These are phyloP conservation scores for Beauveria varroae DNA, from an alignment of 2,329 filamentous ascomycete genomes.

Conservation along the genomic window DNA sequence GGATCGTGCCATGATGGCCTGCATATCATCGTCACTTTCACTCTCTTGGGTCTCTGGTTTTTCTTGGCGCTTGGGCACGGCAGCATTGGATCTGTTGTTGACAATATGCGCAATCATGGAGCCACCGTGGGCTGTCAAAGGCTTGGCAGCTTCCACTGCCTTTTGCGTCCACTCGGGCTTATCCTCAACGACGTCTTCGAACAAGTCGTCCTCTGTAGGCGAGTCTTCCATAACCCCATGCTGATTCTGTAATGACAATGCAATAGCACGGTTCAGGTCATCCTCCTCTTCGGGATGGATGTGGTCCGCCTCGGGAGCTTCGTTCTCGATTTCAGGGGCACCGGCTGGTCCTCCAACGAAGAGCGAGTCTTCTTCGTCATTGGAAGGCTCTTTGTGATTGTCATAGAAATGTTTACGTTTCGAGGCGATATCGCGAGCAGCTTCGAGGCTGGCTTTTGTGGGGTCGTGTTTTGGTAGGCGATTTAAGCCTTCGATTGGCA, in stretches of 20 bases:
- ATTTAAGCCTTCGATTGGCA: conserved; percentile 85
- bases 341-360: conserved; percentile 30
- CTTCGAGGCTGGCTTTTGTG: conserved; percentile 18
- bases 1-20: conserved; percentile 66
- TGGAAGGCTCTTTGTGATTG: conserved; percentile 12
- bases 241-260: conserved; percentile 70
- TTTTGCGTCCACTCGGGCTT: conserved; percentile 49
- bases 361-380: conserved; percentile 42
- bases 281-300: conserved; percentile 37
- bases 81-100: conserved; percentile 63
- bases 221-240: conserved; percentile 31
- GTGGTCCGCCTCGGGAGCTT: conserved; percentile 29
- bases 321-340: conserved; percentile 13
- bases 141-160: conserved; percentile 41
- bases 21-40: conserved; percentile 74
- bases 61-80: conserved; percentile 37
- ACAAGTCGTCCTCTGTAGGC: conserved; percentile 33
- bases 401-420: conserved; percentile 23
- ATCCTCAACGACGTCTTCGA: conserved; percentile 39
- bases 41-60: conserved; percentile 35
- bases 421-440: conserved; percentile 19
- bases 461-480: conserved; percentile 56
- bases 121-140: conserved; percentile 43
- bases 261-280: conserved; percentile 74
- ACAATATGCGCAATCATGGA: conserved; percentile 65